Evolutionary conservation across 2,329 filamentous ascomycete genomes (phyloP).

Genomic region (Byssoonygena ceratinophila): DNA sequence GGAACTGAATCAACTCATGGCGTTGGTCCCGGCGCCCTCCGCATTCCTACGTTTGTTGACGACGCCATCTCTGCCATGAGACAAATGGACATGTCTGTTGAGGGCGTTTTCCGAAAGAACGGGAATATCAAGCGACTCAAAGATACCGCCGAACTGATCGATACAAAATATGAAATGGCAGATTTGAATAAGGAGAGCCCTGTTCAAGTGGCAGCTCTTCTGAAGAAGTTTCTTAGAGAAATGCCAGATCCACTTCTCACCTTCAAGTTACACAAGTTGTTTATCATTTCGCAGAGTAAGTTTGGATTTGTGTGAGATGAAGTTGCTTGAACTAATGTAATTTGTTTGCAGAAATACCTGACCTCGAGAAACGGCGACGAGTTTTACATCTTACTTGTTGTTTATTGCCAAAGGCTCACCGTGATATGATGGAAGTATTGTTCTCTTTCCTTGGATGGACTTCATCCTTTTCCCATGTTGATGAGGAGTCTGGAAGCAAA

Average conservation of each 20-base stretch:
- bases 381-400: slow-evolving; percentile 87
- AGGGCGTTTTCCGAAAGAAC: slow-evolving; percentile 98
- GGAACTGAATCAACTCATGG: slow-evolving; percentile 97
- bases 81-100: slow-evolving; percentile 97
- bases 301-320: slow-evolving; percentile 13
- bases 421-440: slow-evolving; percentile 87
- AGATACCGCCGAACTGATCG: slow-evolving; percentile 75
- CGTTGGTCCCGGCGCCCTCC: slow-evolving; percentile 79
- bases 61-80: slow-evolving; percentile 90
- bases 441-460: slow-evolving; percentile 97
- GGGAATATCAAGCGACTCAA: slow-evolving; percentile 92
- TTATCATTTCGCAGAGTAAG: slow-evolving; percentile 73
- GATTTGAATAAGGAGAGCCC: slow-evolving; percentile 82
- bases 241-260: slow-evolving; percentile 91
- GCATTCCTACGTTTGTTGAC: slow-evolving; percentile 89
- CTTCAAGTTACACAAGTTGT: slow-evolving; percentile 84
- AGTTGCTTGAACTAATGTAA: background rate
- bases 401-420: slow-evolving; percentile 78
- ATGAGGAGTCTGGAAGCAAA: slow-evolving; percentile 93
- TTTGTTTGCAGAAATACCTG: slow-evolving; percentile 52
- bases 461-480: slow-evolving; percentile 90
- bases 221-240: slow-evolving; percentile 91
- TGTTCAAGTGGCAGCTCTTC: slow-evolving; percentile 81
- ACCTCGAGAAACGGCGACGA: slow-evolving; percentile 69
- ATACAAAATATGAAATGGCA: slow-evolving; percentile 72